Conservation (phyloP, 768 basidiomycete species). For the Collybiopsis luxurians region DNA sequence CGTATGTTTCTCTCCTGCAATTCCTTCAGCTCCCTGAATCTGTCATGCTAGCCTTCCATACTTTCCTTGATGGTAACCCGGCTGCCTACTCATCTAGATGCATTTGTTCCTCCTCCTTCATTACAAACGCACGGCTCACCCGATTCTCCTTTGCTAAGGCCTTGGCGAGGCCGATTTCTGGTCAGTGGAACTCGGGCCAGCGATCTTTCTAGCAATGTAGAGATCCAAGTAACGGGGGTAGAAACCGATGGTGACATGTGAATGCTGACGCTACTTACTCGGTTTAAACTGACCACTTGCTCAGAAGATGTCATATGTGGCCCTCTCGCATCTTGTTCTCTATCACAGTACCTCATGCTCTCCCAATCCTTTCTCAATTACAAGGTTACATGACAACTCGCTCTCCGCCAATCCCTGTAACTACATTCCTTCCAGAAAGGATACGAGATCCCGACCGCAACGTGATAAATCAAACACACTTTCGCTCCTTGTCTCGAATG, state of each 20-base stretch:
- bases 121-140: background rate
- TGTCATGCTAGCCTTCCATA: background rate
- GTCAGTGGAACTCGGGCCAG: constrained; percentile 47
- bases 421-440: constrained; percentile 63
- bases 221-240: constrained; percentile 58
- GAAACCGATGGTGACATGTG: constrained; percentile 72
- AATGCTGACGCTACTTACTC: constrained; percentile 21
- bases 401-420: constrained; percentile 35
- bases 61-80: constrained; percentile 50
- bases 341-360: constrained; percentile 38
- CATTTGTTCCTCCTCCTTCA: constrained; percentile 45
- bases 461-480: constrained; percentile 50
- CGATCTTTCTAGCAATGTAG: constrained; percentile 46
- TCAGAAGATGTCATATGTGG: constrained; percentile 54
- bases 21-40: background rate
- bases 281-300: background rate
- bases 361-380: constrained; percentile 28
- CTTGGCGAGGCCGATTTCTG: constrained; percentile 58
- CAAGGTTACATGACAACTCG: background rate
- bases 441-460: constrained; percentile 46
- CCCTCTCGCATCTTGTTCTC: constrained; percentile 42
- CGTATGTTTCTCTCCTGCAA: background rate
- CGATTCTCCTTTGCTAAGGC: constrained; percentile 24
- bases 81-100: constrained; percentile 58
- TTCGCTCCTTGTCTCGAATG: constrained; percentile 51